phyloP scores from a whole-genome alignment of 78 protist genomes.

The Dictyostelium purpureum region DNA sequence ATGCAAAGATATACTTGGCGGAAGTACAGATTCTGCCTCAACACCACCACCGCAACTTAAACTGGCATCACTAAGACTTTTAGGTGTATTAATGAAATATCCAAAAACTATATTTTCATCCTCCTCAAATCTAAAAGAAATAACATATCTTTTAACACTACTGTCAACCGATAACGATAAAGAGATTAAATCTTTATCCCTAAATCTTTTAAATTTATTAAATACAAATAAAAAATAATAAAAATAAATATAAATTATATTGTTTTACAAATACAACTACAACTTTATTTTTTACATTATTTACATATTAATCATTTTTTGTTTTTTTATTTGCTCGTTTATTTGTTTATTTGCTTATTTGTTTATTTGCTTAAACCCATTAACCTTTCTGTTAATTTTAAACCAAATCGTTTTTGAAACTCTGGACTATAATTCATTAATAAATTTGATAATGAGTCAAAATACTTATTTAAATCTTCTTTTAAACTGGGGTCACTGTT shows the following conservation, averaged over 20 bases:
- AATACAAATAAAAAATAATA: neutral
- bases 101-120: neutral
- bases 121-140: neutral
- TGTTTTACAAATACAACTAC: too few relatives aligned
- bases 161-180: neutral
- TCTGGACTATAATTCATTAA: neutral
- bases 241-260: too few relatives aligned
- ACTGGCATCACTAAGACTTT: neutral
- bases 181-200: neutral
- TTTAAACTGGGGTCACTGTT: neutral
- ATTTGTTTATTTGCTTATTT: too few relatives aligned
- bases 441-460: conserved; percentile 17
- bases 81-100: conserved; percentile 3
- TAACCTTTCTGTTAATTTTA: conserved; percentile 14
- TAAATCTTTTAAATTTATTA: neutral
- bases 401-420: neutral
- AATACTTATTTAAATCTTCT: neutral
- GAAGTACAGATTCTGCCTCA: neutral
- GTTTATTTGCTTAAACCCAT: too few relatives aligned
- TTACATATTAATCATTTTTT: too few relatives aligned
- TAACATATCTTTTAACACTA: neutral
- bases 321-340: too few relatives aligned
- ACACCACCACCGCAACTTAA: neutral
- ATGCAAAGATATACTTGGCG: neutral
- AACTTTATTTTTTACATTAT: too few relatives aligned